Evolutionary conservation across 2,329 filamentous ascomycete species (phyloP), one percentile per base, ranked within the genome.

Genomic region (Fusarium transvaalense): DNA sequence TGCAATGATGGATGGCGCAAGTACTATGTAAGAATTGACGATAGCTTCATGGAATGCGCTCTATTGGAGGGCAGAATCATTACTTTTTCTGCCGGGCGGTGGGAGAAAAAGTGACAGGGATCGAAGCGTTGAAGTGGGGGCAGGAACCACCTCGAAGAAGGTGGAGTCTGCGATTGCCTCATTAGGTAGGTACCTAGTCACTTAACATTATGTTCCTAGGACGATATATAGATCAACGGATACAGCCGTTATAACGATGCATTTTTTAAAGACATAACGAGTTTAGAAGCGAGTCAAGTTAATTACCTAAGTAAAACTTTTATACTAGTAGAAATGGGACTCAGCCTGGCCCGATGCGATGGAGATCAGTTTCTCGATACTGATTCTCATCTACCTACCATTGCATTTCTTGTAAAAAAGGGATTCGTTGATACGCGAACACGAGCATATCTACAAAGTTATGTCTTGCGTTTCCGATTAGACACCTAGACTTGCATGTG

Each of bases 71-170:
- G 42, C 27, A 52, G 53, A 57, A 66, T 63, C 35, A 51, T 64
- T 74, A 51, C 66, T 74, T 73, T 73, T 77, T 77, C 73, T 77
- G 76, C 76, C 76, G 65, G 73, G 76, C 75, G 76, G 76, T 77
- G 57, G 66, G n/a, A 10, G n/a, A 10, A 34, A 25, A 14, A 15
- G 37, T n/a, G 37, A 43, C 48, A 43, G 32, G 54, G 55, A 43
- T 38, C 17, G 42, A 56, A 37, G n/a, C 45, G 31, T 31, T 38
- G 25, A 15, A 34, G 47, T 45, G 42, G 60, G 59, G 57, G 45
- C 39, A 45, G 51, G 48, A 61, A 56, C 48, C 29, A 37, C 54
- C 50, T 55, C 21, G 25, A 45, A 6, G 12, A 17, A 43, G 47
- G 53, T 50, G 58, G 59, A 62, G 50, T 51, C 15, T 58, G 38